Percentiles rank a stretch among this genome's conserved stretches.
phyloP scores from a whole-genome alignment of 768 basidiomycete genomes.

The Xerocomellus intermedius region DNA sequence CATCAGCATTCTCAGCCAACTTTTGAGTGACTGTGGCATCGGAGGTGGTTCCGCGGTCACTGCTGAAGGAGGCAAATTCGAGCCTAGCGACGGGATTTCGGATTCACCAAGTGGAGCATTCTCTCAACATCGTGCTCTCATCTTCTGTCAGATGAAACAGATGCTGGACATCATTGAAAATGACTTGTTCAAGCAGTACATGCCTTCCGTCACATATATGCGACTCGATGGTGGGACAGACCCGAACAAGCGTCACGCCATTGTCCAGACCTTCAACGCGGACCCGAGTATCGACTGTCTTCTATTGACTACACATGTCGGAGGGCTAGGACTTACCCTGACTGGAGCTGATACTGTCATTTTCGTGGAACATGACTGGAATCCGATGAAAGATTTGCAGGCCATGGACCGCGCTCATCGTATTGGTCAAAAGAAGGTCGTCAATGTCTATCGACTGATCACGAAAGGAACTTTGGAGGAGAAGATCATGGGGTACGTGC shows the following conservation, averaged over 20 bases:
- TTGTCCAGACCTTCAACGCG: conserved; percentile 97
- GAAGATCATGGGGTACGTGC: conserved; percentile 96
- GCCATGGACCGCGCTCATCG: conserved; percentile 99
- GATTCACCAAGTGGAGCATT: conserved; percentile 51
- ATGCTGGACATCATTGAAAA: conserved; percentile 98
- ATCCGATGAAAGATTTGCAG: conserved; percentile 99
- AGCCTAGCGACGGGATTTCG: conserved; percentile 58
- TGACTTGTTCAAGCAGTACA: conserved; percentile 84
- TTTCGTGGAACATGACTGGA: conserved; percentile 99
- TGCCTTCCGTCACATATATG: conserved; percentile 99
- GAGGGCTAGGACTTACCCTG: conserved; percentile 91
- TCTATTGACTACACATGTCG: conserved; percentile 93
- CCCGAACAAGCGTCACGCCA: conserved; percentile 88
- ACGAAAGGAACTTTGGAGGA: conserved; percentile 97
- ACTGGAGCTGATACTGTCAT: conserved; percentile 99
- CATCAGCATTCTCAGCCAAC: conserved; percentile 59
- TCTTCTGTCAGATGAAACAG: conserved; percentile 99
- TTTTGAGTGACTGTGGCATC: conserved; percentile 92
- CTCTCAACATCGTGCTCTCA: conserved; percentile 96
- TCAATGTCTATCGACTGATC: conserved; percentile 96
- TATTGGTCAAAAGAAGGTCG: conserved; percentile 97
- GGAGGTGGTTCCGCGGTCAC: conserved; percentile 47
- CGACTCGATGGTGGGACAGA: conserved; percentile 93
- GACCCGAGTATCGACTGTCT: conserved; percentile 98
- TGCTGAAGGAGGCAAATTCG: conserved; percentile 63